These are phyloP conservation scores for Azolla pinnata DNA, from an alignment of 75 land plant species.

Conservation along the genomic window DNA sequence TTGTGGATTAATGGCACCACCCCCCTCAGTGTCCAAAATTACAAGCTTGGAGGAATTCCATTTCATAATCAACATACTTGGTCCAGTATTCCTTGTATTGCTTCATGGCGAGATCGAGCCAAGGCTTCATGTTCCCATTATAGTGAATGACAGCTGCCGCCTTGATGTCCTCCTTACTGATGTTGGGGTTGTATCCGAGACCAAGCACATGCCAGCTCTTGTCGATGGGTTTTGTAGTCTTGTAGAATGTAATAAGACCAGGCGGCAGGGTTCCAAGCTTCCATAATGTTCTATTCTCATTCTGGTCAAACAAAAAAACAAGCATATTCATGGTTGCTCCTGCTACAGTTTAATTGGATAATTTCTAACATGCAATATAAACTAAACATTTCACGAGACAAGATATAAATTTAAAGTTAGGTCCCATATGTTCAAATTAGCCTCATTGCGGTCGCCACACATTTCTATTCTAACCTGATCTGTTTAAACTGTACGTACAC, in stretches of 20 bases:
- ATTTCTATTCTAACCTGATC: no score
- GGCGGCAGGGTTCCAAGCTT: constrained; percentile 55
- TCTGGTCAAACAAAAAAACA: constrained; percentile 32
- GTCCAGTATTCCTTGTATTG: constrained; percentile 61
- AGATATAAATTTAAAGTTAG: no score
- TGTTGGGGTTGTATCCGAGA: constrained; percentile 70
- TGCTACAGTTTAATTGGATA: no score
- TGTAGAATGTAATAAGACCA: constrained; percentile 59
- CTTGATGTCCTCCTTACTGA: constrained; percentile 48
- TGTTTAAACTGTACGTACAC: no score
- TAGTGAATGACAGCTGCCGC: constrained; percentile 74
- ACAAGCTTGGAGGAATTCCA: constrained; percentile 62
- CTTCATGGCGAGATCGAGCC: constrained; percentile 77
- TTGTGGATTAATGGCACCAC: no score
- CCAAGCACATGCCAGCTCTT: constrained; percentile 81
- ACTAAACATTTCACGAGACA: no score
- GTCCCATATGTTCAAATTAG: no score
- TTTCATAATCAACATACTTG: constrained; percentile 64
- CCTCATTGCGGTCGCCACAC: no score
- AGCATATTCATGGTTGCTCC: no score
- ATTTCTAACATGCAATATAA: no score
- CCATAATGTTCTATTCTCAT: constrained; percentile 55
- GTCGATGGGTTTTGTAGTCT: constrained; percentile 56
- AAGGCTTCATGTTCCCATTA: constrained; percentile 87
- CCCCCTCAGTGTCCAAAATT: constrained; percentile 50